phyloP scores from a whole-genome alignment of 345 rosid species.

The Syzygium aromaticum region DNA sequence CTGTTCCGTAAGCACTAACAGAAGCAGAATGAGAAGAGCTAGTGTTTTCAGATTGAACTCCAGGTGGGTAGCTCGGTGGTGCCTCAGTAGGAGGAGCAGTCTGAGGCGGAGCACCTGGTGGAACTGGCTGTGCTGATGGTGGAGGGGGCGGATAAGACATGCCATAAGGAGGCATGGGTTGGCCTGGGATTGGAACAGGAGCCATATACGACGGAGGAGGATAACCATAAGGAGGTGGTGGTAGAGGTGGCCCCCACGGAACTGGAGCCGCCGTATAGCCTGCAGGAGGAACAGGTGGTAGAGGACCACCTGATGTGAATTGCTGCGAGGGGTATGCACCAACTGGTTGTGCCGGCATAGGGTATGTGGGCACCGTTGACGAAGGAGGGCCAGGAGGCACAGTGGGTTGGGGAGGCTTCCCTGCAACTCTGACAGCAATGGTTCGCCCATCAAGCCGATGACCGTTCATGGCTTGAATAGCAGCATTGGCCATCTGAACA shows the following conservation, averaged over 20 bases:
- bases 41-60: conserved; percentile 67
- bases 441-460: conserved; percentile 88
- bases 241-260: conserved; percentile 95
- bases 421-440: conserved; percentile 98
- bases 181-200: conserved; percentile 64
- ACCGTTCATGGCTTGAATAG: conserved; percentile 86
- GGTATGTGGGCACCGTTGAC: conserved; percentile 40
- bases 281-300: conserved; percentile 45
- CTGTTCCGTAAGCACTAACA: conserved; percentile 43
- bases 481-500: conserved; percentile 84
- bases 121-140: conserved; percentile 54
- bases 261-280: conserved; percentile 56
- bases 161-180: conserved; percentile 88
- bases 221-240: conserved; percentile 71
- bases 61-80: conserved; percentile 82
- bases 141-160: conserved; percentile 53
- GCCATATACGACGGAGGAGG: conserved; percentile 52
- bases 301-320: conserved; percentile 67
- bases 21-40: conserved; percentile 45
- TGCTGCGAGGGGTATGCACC: conserved; percentile 86
- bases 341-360: conserved; percentile 49
- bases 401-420: conserved; percentile 89
- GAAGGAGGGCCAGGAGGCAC: conserved; percentile 79
- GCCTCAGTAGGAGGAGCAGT: conserved; percentile 48
- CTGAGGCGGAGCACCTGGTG: conserved; percentile 27